These are phyloP conservation scores for Epichloe sibirici DNA, from an alignment of 2,329 filamentous ascomycete genomes.

Conservation along the genomic window DNA sequence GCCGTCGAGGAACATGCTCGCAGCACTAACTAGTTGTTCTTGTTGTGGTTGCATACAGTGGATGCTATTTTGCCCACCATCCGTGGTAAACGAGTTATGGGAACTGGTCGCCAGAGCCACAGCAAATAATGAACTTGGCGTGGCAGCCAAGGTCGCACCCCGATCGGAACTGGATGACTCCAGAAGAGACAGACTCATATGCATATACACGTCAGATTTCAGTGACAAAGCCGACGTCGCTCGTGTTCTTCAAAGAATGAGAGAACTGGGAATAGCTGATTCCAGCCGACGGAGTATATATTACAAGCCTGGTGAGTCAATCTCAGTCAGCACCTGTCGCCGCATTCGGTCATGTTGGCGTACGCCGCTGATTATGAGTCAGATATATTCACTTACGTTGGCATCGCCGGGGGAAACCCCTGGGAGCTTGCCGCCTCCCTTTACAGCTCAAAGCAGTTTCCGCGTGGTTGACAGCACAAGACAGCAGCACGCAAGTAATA, in stretches of 20 bases:
- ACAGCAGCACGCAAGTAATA: neutral
- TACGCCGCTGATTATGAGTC: constrained; percentile 2
- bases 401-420: constrained; percentile 46
- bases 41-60: constrained; percentile 34
- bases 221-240: constrained; percentile 54
- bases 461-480: neutral
- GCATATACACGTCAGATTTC: constrained; percentile 70
- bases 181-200: constrained; percentile 47
- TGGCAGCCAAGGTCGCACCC: constrained; percentile 59
- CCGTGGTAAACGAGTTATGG: constrained; percentile 53
- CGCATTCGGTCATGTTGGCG: neutral
- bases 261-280: constrained; percentile 48
- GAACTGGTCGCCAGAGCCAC: constrained; percentile 52
- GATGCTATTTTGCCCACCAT: constrained; percentile 55
- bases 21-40: neutral
- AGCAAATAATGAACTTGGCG: constrained; percentile 56
- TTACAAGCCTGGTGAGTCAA: constrained; percentile 59
- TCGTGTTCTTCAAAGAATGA: constrained; percentile 51
- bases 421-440: constrained; percentile 50
- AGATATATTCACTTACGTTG: constrained; percentile 59
- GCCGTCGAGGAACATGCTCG: neutral
- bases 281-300: constrained; percentile 43
- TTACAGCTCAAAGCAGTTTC: constrained; percentile 29
- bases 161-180: constrained; percentile 28
- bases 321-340: neutral